A percentile compares a stretch with the other conserved stretches of the same genome.
Conservation (phyloP, 2,329 filamentous ascomycete species). For the Colletotrichum sp. region DNA sequence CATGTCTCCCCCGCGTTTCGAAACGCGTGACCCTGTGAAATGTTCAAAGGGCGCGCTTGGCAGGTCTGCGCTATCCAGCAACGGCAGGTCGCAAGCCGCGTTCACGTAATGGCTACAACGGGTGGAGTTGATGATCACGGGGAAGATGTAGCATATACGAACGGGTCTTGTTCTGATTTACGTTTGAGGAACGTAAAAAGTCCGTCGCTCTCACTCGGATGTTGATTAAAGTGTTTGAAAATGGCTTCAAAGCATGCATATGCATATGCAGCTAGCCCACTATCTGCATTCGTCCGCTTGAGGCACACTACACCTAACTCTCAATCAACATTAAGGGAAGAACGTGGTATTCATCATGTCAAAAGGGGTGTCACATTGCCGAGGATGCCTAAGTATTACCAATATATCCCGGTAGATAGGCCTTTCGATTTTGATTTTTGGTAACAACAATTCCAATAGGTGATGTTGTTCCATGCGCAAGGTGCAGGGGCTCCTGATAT, state of each 20-base stretch:
- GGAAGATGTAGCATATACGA: not conserved
- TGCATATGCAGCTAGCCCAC: not conserved
- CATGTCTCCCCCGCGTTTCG: not conserved
- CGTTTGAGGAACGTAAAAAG: not conserved
- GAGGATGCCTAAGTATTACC: not conserved
- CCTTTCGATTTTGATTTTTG: accelerated
- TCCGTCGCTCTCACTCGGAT: not conserved
- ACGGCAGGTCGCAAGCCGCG: not conserved
- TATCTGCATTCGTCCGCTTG: not conserved
- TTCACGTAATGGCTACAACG: not conserved
- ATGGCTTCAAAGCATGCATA: not conserved
- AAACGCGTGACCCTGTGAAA: not conserved
- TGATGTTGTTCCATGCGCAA: not conserved
- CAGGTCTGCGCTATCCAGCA: not conserved
- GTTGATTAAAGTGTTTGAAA: not conserved
- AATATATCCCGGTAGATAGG: not conserved
- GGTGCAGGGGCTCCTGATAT: not conserved
- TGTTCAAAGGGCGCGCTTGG: not conserved
- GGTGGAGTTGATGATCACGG: not conserved
- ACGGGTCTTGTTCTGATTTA: not conserved
- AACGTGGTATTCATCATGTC: not conserved
- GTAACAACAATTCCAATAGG: not conserved
- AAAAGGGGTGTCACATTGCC: not conserved
- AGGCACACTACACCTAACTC: not conserved
- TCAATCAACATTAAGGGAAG: not conserved